phyloP scores from a whole-genome alignment of 1,284 basidiomycete species.

The Agaricales sp. region DNA sequence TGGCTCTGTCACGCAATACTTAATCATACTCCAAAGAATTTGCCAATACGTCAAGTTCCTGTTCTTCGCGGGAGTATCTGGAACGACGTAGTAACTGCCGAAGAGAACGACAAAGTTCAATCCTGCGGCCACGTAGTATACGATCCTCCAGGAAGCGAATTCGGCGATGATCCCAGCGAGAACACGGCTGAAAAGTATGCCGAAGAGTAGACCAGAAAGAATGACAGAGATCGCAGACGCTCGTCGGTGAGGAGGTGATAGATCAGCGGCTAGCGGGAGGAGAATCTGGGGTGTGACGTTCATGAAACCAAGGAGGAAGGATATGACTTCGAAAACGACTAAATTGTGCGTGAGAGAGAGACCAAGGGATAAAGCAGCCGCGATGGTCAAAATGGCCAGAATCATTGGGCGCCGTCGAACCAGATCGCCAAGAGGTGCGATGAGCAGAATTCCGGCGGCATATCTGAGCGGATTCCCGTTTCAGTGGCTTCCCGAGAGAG shows the following conservation, averaged over 20 bases:
- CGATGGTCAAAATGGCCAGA: slow-evolving; percentile 27
- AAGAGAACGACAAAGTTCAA: slow-evolving; percentile 25
- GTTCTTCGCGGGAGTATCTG: slow-evolving; percentile 41
- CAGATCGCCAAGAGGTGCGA: slow-evolving; percentile 44
- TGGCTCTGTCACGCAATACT: slow-evolving; percentile 38
- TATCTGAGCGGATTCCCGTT: slow-evolving; percentile 25
- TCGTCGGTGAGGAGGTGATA: slow-evolving; percentile 36
- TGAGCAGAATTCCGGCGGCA: slow-evolving; percentile 35
- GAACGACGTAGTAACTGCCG: slow-evolving; percentile 32
- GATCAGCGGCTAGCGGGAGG: slow-evolving; percentile 43
- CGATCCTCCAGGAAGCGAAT: slow-evolving; percentile 33
- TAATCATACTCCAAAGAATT: slow-evolving; percentile 36
- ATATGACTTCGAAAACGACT: slow-evolving; percentile 32
- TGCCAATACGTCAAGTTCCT: slow-evolving; percentile 28
- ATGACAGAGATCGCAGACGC: slow-evolving; percentile 41
- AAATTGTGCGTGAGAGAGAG: slow-evolving; percentile 32
- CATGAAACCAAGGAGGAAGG: slow-evolving; percentile 34
- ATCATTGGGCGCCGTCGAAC: slow-evolving; percentile 39
- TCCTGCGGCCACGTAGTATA: slow-evolving; percentile 36
- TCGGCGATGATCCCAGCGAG: slow-evolving; percentile 37
- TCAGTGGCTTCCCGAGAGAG: not conserved
- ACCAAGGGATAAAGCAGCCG: slow-evolving; percentile 32
- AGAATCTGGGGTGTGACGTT: slow-evolving; percentile 33
- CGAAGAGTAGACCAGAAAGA: slow-evolving; percentile 36
- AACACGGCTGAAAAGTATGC: slow-evolving; percentile 38